A percentile compares a stretch with the other conserved stretches of the same genome.
phyloP scores from a whole-genome alignment of 1,284 basidiomycete species.

The Leccinum proliferum region DNA sequence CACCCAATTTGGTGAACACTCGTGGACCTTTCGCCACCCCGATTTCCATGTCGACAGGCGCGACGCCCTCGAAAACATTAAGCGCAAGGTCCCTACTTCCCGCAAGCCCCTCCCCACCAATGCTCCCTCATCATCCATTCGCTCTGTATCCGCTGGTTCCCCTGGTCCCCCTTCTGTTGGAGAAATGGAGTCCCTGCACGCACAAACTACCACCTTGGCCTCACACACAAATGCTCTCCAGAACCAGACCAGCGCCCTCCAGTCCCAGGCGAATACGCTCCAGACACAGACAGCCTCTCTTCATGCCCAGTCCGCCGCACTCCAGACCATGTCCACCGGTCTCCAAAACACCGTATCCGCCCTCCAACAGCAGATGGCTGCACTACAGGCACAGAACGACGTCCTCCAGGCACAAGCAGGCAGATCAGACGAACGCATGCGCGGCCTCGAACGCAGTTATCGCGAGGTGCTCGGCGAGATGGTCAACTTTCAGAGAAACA shows the following conservation, averaged over 20 bases:
- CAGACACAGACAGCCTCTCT: constrained; percentile 28
- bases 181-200: constrained; percentile 27
- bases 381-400: constrained; percentile 27
- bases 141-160: constrained; percentile 24
- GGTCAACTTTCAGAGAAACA: constrained; percentile 77
- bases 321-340: constrained; percentile 24
- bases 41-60: constrained; percentile 87
- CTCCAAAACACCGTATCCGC: constrained; percentile 23
- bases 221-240: constrained; percentile 26
- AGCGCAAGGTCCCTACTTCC: constrained; percentile 82
- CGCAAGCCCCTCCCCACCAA: constrained; percentile 41
- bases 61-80: constrained; percentile 89
- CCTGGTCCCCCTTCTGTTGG: constrained; percentile 17
- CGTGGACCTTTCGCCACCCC: constrained; percentile 96
- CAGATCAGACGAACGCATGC: constrained; percentile 49
- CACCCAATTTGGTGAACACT: constrained; percentile 73
- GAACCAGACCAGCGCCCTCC: constrained; percentile 19
- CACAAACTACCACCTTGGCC: constrained; percentile 19
- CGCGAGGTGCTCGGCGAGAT: constrained; percentile 77
- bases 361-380: constrained; percentile 22
- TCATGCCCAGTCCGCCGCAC: constrained; percentile 22
- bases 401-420: constrained; percentile 49
- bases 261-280: constrained; percentile 24
- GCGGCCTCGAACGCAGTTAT: constrained; percentile 69
- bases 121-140: constrained; percentile 32